Evolutionary conservation across 305 asterid species (phyloP), one percentile per base, ranked within the genome.

Genomic region (Fraxinus greggii): DNA sequence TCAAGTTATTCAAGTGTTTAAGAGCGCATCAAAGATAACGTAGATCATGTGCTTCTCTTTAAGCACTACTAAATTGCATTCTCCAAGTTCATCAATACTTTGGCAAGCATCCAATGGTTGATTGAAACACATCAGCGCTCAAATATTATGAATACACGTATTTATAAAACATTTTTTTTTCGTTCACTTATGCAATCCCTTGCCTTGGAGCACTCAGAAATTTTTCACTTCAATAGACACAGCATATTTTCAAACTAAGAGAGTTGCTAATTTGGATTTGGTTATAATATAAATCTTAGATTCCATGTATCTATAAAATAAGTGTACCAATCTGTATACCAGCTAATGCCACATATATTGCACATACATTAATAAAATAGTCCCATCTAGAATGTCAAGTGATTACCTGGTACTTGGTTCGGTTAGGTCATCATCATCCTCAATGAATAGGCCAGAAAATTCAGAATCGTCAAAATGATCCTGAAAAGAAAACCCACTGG

Each of bases 391-490:
- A 21, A 59, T 74, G 80, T 72, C 56, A 40, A 42, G 79, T 59
- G 80, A 77, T 51, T 92, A 94, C 98, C 97, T 93, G 93, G 91
- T 87, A 85, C 80, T 87, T 33, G 89, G 89, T 85, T 90, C 92
- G 4, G 86, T 84, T 77, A 83, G 73, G 69, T 94, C 93, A 10
- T 89, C 97, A 23, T 88, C 94, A 86, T 93, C 97, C 67, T 90
- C 83, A 81, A 88, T 83, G 86, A 94, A 93, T 35, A 92, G 92
- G 75, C 98, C 98, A 84, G 89, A 88, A 85, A 88, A 90, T 79
- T 88, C 94, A 78, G 92, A 82, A 81, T 92, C 95, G 51, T 90
- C 95, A 81, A 86, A 90, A 72, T 92, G 92, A 73, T 92, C 92
- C 83, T 90, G 97, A 84, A 90, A 92, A 9, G 95, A 91, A 80